phyloP scores from a whole-genome alignment of 306 rosid genomes.

The Prinsepia uniflora region DNA sequence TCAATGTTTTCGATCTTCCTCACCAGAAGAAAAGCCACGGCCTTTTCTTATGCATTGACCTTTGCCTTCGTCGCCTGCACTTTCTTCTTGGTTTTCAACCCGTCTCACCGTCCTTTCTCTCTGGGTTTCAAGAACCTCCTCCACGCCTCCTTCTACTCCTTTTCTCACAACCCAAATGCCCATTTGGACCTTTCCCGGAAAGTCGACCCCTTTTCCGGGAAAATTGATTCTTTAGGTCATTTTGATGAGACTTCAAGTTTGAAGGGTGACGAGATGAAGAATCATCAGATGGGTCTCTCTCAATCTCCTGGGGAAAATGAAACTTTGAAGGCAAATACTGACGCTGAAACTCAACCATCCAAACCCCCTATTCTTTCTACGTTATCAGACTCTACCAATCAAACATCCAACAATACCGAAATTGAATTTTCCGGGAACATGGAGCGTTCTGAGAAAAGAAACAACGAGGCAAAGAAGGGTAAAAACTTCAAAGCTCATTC shows the following conservation, averaged over 20 bases:
- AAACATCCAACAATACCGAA: not conserved
- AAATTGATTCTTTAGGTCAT: not conserved
- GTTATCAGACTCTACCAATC: not conserved
- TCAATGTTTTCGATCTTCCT: constrained; percentile 8
- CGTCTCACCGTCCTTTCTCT: constrained; percentile 12
- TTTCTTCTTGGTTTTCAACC: constrained; percentile 15
- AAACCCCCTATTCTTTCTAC: not conserved
- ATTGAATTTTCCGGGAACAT: not conserved
- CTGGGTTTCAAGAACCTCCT: constrained; percentile 14
- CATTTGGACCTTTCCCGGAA: constrained; percentile 1
- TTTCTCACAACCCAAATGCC: constrained; percentile 4
- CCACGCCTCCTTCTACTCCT: constrained; percentile 5
- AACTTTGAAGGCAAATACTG: not conserved
- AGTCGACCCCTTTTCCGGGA: not conserved
- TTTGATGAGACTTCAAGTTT: not conserved
- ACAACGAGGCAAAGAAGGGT: not conserved
- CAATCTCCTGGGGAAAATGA: not conserved
- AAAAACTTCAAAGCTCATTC: not conserved
- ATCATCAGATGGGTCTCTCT: not conserved
- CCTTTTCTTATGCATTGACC: constrained; percentile 6
- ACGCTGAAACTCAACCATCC: not conserved
- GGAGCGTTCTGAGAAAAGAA: constrained; percentile 9
- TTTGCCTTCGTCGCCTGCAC: constrained; percentile 16
- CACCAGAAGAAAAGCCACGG: constrained; percentile 10
- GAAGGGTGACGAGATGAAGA: not conserved